These are phyloP conservation scores for Taiozyma sp. DNA, from an alignment of 1,139 yeast species.

Conservation along the genomic window DNA sequence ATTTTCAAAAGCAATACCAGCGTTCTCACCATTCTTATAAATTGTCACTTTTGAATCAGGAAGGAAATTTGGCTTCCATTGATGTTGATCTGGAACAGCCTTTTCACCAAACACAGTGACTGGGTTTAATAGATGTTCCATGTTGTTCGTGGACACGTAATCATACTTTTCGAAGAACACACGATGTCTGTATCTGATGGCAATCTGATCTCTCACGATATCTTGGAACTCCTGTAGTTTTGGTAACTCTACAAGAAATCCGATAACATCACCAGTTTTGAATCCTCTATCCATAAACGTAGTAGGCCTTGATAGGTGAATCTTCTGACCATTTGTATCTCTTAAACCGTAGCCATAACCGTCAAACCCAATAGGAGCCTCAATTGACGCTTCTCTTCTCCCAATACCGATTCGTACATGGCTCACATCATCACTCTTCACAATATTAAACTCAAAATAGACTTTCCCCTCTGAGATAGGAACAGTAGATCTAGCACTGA, in stretches of 20 bases:
- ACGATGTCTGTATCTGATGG: constrained; percentile 75
- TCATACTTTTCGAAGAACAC: constrained; percentile 84
- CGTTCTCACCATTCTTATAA: constrained; percentile 68
- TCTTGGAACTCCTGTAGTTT: constrained; percentile 28
- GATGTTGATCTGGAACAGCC: constrained; percentile 39
- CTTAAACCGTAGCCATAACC: constrained; percentile 91
- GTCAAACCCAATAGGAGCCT: constrained; percentile 95
- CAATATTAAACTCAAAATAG: constrained; percentile 69
- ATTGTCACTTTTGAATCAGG: constrained; percentile 57
- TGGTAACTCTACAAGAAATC: constrained; percentile 74
- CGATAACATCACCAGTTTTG: constrained; percentile 74
- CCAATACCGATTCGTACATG: constrained; percentile 83
- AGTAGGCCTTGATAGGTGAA: constrained; percentile 69
- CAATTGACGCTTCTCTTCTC: constrained; percentile 81
- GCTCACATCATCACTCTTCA: constrained; percentile 36
- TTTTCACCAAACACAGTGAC: constrained; percentile 65
- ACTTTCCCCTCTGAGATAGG: constrained; percentile 75
- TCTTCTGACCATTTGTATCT: constrained; percentile 72
- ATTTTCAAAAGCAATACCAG: constrained; percentile 62
- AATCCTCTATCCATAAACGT: constrained; percentile 51
- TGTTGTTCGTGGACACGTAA: constrained; percentile 59
- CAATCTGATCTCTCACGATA: constrained; percentile 75
- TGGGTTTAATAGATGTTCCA: constrained; percentile 74
- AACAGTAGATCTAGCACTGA: constrained; percentile 70
- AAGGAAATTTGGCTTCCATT: constrained; percentile 37